These are phyloP conservation scores for Alternaria ventricosa DNA, from an alignment of 2,329 filamentous ascomycete genomes.

Conservation along the genomic window DNA sequence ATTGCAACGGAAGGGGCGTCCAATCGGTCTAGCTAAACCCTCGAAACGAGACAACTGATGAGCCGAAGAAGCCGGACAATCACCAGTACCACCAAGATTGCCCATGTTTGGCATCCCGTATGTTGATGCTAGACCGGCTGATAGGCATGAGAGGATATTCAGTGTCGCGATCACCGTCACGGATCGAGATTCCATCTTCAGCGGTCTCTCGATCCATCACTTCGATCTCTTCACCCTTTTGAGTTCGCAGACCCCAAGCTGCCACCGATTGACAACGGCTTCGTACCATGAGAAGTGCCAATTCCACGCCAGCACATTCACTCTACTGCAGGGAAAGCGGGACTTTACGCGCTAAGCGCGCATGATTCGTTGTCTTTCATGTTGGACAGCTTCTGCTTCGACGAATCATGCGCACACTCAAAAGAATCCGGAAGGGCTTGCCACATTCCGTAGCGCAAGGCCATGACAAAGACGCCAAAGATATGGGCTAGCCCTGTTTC, in stretches of 20 bases:
- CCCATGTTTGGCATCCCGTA: not conserved
- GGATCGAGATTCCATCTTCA: not conserved
- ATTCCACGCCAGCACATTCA: not conserved
- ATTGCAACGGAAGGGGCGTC: not conserved
- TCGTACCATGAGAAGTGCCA: not conserved
- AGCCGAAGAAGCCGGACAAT: not conserved
- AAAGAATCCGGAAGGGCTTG: slow-evolving; percentile 9
- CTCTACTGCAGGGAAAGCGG: not conserved
- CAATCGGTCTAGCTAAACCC: not conserved
- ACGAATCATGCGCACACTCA: not conserved
- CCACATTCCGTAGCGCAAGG: slow-evolving; percentile 7
- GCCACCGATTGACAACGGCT: not conserved
- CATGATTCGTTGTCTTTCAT: not conserved
- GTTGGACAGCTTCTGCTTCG: not conserved
- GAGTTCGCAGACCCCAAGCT: not conserved
- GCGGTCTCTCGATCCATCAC: not conserved
- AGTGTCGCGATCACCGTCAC: not conserved
- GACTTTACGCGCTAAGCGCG: not conserved
- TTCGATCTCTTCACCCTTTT: not conserved
- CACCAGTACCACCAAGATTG: not conserved
- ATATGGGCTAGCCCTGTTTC: not conserved
- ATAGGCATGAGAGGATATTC: not conserved
- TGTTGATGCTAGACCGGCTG: not conserved
- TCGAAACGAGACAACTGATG: not conserved
- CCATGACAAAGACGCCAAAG: not conserved